phyloP scores from a whole-genome alignment of 176 grass and related monocot species.

The Musa itinerans region DNA sequence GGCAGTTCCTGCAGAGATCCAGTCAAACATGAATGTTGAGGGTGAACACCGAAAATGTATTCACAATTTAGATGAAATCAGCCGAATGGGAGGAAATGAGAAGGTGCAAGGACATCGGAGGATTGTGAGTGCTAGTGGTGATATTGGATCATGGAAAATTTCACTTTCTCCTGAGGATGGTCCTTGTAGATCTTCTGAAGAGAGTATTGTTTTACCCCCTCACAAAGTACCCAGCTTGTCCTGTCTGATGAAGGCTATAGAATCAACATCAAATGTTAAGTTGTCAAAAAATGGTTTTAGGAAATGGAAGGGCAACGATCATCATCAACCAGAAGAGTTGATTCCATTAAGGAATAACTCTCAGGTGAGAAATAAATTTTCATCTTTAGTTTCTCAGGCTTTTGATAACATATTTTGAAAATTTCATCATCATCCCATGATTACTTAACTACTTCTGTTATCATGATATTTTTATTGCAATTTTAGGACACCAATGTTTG shows the following conservation, averaged over 20 bases:
- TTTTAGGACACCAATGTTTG: background rate
- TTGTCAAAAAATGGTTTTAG: constrained; percentile 17
- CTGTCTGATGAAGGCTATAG: constrained; percentile 10
- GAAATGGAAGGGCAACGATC: constrained; percentile 15
- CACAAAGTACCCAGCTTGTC: constrained; percentile 6
- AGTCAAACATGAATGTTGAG: constrained; percentile 17
- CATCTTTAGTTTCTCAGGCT: background rate
- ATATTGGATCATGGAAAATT: constrained; percentile 21
- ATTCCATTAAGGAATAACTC: constrained; percentile 12
- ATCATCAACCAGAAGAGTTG: constrained; percentile 2
- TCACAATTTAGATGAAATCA: background rate
- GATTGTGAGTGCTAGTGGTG: constrained; percentile 17
- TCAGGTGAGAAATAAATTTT: background rate
- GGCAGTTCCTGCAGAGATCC: constrained; percentile 19
- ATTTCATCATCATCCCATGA: background rate
- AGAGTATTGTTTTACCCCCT: background rate
- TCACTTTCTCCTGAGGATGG: constrained; percentile 11
- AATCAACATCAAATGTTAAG: constrained; percentile 8
- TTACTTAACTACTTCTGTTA: background rate
- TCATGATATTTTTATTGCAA: background rate
- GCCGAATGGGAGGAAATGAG: background rate
- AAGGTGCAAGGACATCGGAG: constrained; percentile 12
- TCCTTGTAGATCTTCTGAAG: constrained; percentile 8
- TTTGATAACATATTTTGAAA: background rate
- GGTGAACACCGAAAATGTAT: background rate